Evolutionary conservation across 2,329 filamentous ascomycete species (phyloP).

Genomic region (Fusarium sororula): DNA sequence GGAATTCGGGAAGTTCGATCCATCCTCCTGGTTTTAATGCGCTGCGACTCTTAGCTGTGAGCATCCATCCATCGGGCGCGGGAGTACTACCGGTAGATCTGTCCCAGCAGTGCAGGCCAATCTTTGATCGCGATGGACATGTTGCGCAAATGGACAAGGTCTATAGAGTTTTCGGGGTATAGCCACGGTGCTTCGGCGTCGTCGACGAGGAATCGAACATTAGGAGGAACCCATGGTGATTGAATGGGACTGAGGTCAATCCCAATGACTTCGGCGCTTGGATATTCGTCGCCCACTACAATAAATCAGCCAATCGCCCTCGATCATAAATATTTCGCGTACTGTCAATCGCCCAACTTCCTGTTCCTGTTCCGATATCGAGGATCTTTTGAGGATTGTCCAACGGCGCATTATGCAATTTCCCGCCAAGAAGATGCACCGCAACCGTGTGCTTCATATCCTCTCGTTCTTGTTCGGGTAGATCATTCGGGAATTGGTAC

Average conservation of each 20-base stretch:
- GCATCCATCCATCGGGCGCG: neutral
- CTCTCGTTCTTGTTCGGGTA: constrained; percentile 56
- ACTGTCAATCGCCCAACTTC: constrained; percentile 58
- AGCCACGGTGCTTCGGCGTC: constrained; percentile 48
- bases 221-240: constrained; percentile 52
- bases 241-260: constrained; percentile 54
- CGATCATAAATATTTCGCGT: neutral
- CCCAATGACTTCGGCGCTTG: constrained; percentile 50
- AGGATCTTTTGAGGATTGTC: constrained; percentile 49
- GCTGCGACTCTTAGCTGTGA: constrained; percentile 4
- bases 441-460: constrained; percentile 54
- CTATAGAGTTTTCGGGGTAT: constrained; percentile 30
- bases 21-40: constrained; percentile 55
- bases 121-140: constrained; percentile 49
- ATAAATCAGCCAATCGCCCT: neutral
- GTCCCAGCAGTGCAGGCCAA: constrained; percentile 30
- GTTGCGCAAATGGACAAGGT: constrained; percentile 46
- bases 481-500: constrained; percentile 54
- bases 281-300: constrained; percentile 50
- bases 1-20: constrained; percentile 54
- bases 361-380: constrained; percentile 51
- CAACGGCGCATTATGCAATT: constrained; percentile 55
- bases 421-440: constrained; percentile 47
- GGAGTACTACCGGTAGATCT: constrained; percentile 33
- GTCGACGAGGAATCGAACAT: constrained; percentile 52